Conservation (phyloP, 2,329 filamentous ascomycete species). For the Pseudonectria foliicola region DNA sequence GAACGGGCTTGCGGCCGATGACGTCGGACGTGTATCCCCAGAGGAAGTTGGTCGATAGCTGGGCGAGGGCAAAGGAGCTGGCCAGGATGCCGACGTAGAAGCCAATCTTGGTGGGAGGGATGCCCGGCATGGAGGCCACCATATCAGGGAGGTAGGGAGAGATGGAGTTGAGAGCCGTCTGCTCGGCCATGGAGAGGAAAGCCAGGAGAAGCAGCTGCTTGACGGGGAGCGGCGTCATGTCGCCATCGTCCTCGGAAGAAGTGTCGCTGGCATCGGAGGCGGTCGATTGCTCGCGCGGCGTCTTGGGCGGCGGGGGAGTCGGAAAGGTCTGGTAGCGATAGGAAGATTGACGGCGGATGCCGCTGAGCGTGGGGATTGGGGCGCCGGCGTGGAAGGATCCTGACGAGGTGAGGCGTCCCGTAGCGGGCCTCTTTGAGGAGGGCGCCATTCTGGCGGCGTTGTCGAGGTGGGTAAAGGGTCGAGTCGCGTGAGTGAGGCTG, state of each 20-base stretch:
- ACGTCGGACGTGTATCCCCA: slow-evolving; percentile 54
- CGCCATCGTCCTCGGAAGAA: slow-evolving; percentile 29
- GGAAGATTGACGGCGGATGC: slow-evolving; percentile 33
- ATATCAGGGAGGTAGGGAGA: slow-evolving; percentile 91
- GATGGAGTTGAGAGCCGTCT: slow-evolving; percentile 95
- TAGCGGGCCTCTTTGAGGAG: slow-evolving; percentile 7
- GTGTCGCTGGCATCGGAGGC: slow-evolving; percentile 20
- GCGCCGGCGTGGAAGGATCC: slow-evolving; percentile 48
- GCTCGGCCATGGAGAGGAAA: slow-evolving; percentile 83
- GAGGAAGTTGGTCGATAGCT: slow-evolving; percentile 80
- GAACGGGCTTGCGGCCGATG: slow-evolving; percentile 65
- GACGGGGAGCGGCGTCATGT: slow-evolving; percentile 70
- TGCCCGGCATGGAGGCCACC: slow-evolving; percentile 77
- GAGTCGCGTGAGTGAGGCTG: too few species aligned
- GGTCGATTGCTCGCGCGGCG: slow-evolving; percentile 46
- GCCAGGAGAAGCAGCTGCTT: slow-evolving; percentile 80
- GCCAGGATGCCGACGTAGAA: slow-evolving; percentile 87
- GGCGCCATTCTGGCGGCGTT: slow-evolving; percentile 14
- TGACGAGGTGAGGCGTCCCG: slow-evolving; percentile 26
- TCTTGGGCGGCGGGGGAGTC: slow-evolving; percentile 58
- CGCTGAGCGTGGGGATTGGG: slow-evolving; percentile 34
- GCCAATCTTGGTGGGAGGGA: slow-evolving; percentile 64
- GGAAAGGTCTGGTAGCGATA: slow-evolving; percentile 78
- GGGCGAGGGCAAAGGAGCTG: slow-evolving; percentile 84
- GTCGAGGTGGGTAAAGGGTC: too few species aligned